Percentiles rank a stretch among this genome's conserved stretches.
These are phyloP conservation scores for Tetrapyrgos nigripes DNA, from an alignment of 1,284 basidiomycete species.

Conservation along the genomic window DNA sequence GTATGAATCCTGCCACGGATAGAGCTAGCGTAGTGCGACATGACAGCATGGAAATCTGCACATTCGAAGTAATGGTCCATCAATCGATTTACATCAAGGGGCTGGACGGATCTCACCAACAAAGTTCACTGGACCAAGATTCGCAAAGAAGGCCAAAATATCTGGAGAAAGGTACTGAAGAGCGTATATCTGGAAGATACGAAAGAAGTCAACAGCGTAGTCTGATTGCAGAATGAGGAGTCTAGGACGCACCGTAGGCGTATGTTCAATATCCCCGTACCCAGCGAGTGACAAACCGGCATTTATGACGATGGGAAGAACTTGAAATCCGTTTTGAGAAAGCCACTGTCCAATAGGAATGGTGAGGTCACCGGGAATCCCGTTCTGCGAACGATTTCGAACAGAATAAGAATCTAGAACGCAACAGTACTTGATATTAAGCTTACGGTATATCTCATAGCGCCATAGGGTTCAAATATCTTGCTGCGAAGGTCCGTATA, in stretches of 20 bases:
- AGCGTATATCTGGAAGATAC: slow-evolving; percentile 5
- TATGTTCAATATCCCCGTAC: slow-evolving; percentile 8
- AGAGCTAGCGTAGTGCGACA: slow-evolving; percentile 6
- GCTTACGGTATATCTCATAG: slow-evolving; percentile 4
- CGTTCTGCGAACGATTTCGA: slow-evolving; percentile 1
- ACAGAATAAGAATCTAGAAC: background rate
- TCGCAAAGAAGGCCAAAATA: slow-evolving; percentile 4
- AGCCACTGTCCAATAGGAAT: slow-evolving; percentile 12
- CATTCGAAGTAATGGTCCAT: too few relatives aligned
- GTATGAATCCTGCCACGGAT: slow-evolving; percentile 1
- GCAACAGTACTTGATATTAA: background rate
- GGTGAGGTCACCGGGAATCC: slow-evolving; percentile 6
- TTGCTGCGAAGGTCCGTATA: slow-evolving; percentile 4
- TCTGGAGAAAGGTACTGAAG: slow-evolving; percentile 11
- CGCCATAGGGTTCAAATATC: slow-evolving; percentile 3
- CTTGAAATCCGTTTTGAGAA: background rate
- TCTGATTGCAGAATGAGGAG: background rate
- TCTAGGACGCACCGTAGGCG: slow-evolving; percentile 8
- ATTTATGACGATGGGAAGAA: slow-evolving; percentile 8
- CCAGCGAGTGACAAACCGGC: slow-evolving; percentile 5
- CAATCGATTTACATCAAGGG: background rate
- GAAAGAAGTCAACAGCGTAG: background rate
- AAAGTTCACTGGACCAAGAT: slow-evolving; percentile 2
- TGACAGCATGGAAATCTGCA: slow-evolving; percentile 13
- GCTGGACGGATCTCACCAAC: slow-evolving; percentile 5